Conservation (phyloP, 768 basidiomycete species). For the Brasilioporus rufonigricans region DNA sequence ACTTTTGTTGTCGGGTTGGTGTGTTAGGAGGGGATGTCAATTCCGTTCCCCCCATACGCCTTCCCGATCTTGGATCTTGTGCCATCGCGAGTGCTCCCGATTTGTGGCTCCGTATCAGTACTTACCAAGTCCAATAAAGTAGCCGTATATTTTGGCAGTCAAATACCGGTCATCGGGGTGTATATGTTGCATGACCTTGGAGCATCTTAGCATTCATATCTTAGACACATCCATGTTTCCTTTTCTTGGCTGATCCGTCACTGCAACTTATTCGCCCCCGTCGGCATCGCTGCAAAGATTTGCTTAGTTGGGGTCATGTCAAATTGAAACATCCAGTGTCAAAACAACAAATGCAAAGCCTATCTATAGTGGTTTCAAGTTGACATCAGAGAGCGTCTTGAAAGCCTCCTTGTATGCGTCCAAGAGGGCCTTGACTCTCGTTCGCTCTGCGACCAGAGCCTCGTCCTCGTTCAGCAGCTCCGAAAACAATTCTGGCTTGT, state of each 20-base stretch:
- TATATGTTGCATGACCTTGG: slow-evolving; percentile 8
- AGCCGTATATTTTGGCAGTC: slow-evolving; percentile 16
- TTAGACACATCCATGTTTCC: slow-evolving; percentile 5
- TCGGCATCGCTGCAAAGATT: background rate
- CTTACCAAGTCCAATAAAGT: slow-evolving; percentile 24
- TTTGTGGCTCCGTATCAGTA: slow-evolving; percentile 16
- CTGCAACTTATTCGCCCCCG: background rate
- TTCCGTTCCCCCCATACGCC: background rate
- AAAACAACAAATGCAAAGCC: background rate
- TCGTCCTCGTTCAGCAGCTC: slow-evolving; percentile 96
- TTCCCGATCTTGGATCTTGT: slow-evolving; percentile 17
- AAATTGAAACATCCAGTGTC: background rate
- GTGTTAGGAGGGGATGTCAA: background rate
- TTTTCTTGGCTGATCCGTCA: background rate
- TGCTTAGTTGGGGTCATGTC: background rate
- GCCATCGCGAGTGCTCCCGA: slow-evolving; percentile 18
- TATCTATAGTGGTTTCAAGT: slow-evolving; percentile 56
- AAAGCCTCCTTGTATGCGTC: slow-evolving; percentile 97
- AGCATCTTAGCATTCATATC: background rate
- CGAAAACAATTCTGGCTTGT: slow-evolving; percentile 90
- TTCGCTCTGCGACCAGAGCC: slow-evolving; percentile 87
- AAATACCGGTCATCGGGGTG: background rate
- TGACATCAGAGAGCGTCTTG: slow-evolving; percentile 82
- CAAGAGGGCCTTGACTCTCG: slow-evolving; percentile 89
- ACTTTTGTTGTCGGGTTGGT: slow-evolving; percentile 8